Percentiles rank a stretch among this genome's conserved stretches.
Evolutionary conservation across 148 eudicot species (phyloP).

Genomic region (Oxyria digyna): DNA sequence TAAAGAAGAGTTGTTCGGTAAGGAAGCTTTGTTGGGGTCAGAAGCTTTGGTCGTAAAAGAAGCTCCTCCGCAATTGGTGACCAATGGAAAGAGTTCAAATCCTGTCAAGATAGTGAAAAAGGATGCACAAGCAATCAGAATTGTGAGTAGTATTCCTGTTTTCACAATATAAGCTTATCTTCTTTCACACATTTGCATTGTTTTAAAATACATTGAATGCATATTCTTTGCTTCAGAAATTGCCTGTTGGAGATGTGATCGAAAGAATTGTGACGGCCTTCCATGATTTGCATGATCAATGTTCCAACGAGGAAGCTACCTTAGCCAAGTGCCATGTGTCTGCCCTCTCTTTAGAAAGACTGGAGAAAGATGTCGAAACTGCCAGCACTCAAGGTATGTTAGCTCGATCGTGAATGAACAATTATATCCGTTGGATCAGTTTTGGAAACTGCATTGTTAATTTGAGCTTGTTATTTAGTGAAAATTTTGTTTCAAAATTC

Average conservation of each 20-base stretch:
- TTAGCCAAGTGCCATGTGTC: slow-evolving; percentile 46
- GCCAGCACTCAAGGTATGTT: slow-evolving; percentile 49
- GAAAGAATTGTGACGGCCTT: slow-evolving; percentile 74
- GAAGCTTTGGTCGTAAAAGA: slow-evolving; percentile 47
- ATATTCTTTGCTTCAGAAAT: slow-evolving; percentile 37
- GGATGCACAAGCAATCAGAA: slow-evolving; percentile 72
- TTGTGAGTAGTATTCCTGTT: slow-evolving; percentile 40
- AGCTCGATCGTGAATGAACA: neutral
- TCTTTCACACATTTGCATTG: neutral
- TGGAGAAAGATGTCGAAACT: slow-evolving; percentile 46
- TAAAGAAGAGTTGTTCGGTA: slow-evolving; percentile 67
- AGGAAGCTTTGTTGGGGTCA: slow-evolving; percentile 34
- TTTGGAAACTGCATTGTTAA: neutral
- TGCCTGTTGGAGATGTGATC: slow-evolving; percentile 69
- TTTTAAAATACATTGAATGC: neutral
- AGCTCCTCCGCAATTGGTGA: slow-evolving; percentile 29
- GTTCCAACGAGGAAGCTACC: slow-evolving; percentile 45
- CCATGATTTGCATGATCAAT: slow-evolving; percentile 63
- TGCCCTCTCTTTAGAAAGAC: slow-evolving; percentile 28
- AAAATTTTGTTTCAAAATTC: neutral
- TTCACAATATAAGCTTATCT: neutral
- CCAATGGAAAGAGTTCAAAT: slow-evolving; percentile 53
- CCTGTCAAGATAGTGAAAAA: slow-evolving; percentile 80
- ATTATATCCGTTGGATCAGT: neutral
- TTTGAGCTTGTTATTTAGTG: neutral